Conservation (phyloP, 2,329 filamentous ascomycete species). For the Microdochium paspali region DNA sequence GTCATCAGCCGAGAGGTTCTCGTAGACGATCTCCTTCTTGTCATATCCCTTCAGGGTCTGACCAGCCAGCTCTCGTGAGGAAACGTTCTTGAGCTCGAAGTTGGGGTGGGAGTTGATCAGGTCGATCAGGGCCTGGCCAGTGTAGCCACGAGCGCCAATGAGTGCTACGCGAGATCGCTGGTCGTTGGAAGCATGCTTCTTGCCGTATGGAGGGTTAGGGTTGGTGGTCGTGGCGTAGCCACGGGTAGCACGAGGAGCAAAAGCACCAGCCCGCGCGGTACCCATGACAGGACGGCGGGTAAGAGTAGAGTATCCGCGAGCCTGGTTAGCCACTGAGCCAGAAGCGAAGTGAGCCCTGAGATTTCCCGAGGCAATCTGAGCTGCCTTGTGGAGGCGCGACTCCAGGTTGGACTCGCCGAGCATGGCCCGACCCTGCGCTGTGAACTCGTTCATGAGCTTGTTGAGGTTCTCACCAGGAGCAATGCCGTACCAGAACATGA, state of each 20-base stretch:
- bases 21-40: constrained; percentile 87
- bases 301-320: constrained; percentile 58
- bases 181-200: constrained; percentile 78
- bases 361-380: constrained; percentile 55
- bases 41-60: constrained; percentile 82
- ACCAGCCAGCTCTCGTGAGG: constrained; percentile 39
- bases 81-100: constrained; percentile 6
- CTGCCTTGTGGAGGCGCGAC: constrained; percentile 71
- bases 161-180: constrained; percentile 72
- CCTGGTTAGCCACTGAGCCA: constrained; percentile 39
- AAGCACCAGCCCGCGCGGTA: constrained; percentile 11
- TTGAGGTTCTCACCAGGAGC: constrained; percentile 74
- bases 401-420: constrained; percentile 85
- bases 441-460: constrained; percentile 77
- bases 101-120: constrained; percentile 62
- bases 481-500: constrained; percentile 94
- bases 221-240: constrained; percentile 61
- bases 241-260: constrained; percentile 23
- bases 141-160: constrained; percentile 89
- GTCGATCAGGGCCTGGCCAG: constrained; percentile 80
- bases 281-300: constrained; percentile 28
- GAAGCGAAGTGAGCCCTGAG: constrained; percentile 28
- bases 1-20: constrained; percentile 81
- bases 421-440: constrained; percentile 73
- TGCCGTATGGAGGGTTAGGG: constrained; percentile 82